Percentiles rank a stretch among this genome's conserved stretches.
Conservation (phyloP, 2,329 filamentous ascomycete genomes). For the Berkeleyomyces basicola region DNA sequence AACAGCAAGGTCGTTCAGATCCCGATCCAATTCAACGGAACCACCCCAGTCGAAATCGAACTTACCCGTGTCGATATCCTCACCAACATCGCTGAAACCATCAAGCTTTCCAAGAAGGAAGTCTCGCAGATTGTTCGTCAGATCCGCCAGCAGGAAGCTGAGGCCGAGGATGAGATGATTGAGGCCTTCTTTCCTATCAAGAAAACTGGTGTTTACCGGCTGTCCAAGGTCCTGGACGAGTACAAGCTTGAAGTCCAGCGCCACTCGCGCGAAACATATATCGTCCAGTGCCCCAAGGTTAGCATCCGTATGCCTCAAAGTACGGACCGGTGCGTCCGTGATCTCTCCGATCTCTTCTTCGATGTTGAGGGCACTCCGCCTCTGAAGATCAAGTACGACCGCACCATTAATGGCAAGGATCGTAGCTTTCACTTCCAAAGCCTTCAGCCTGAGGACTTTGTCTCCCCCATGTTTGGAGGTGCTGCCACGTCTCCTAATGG, state of each 20-base stretch:
- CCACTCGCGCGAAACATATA: constrained; percentile 57
- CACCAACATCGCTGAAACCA: constrained; percentile 60
- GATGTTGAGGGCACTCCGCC: constrained; percentile 81
- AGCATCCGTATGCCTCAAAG: constrained; percentile 47
- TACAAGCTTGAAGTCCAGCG: constrained; percentile 86
- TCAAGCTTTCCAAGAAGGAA: constrained; percentile 58
- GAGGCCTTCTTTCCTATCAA: constrained; percentile 59
- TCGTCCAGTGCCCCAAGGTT: constrained; percentile 74
- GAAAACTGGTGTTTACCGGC: constrained; percentile 73
- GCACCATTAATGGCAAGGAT: constrained; percentile 68
- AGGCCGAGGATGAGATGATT: constrained; percentile 42
- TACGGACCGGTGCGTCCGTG: constrained; percentile 61
- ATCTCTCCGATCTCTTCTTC: constrained; percentile 70
- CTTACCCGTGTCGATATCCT: constrained; percentile 75
- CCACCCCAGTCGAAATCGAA: constrained; percentile 74
- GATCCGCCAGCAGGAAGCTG: constrained; percentile 47
- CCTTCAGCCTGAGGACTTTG: constrained; percentile 74
- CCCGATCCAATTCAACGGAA: constrained; percentile 88
- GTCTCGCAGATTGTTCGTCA: constrained; percentile 58
- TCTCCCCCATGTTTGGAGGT: constrained; percentile 56
- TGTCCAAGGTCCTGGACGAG: constrained; percentile 76
- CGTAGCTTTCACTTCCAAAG: constrained; percentile 83
- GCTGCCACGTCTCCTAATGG: constrained; percentile 44
- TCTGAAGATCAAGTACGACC: constrained; percentile 81
- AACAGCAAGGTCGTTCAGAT: constrained; percentile 45